A percentile compares a stretch with the other conserved stretches of the same genome.
phyloP scores from a whole-genome alignment of 2,329 filamentous ascomycete genomes.

The Penicillium expansum region DNA sequence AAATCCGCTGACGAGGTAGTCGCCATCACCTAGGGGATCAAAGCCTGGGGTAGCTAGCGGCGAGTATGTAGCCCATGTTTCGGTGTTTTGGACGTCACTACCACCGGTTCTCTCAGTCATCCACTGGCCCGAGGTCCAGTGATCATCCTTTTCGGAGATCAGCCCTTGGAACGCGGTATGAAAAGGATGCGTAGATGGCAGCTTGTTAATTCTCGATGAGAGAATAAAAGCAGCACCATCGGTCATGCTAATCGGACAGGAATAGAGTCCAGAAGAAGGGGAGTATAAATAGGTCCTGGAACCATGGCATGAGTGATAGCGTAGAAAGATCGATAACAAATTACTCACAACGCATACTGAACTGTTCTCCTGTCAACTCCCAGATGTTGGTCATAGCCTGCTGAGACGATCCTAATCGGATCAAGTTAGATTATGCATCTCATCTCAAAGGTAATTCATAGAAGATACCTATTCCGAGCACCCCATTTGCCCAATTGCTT shows the following conservation, averaged over 20 bases:
- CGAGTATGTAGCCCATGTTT: constrained; percentile 34
- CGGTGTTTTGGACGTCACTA: constrained; percentile 36
- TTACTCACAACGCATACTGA: constrained; percentile 6
- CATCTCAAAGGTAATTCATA: not conserved
- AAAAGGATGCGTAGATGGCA: constrained; percentile 24
- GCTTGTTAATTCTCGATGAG: constrained; percentile 15
- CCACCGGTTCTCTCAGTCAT: constrained; percentile 41
- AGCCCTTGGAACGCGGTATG: constrained; percentile 26
- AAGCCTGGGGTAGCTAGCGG: constrained; percentile 11
- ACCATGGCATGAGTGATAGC: not conserved
- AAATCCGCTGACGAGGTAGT: constrained; percentile 58
- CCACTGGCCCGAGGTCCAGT: constrained; percentile 41
- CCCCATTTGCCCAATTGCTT: constrained; percentile 38
- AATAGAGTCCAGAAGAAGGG: constrained; percentile 58
- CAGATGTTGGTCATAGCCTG: not conserved
- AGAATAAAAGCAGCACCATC: constrained; percentile 40
- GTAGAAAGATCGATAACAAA: not conserved
- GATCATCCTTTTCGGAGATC: constrained; percentile 27
- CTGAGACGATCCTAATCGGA: not conserved
- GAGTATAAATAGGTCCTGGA: constrained; percentile 55
- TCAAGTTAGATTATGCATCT: constrained; percentile 26
- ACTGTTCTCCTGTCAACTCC: not conserved
- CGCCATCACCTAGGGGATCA: constrained; percentile 26
- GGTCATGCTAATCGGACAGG: constrained; percentile 65
- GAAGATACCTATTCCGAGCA: constrained; percentile 28